Evolutionary conservation across 306 rosid genomes (phyloP), one percentile per base, ranked within the genome.

Genomic region (Psophocarpus tetragonolobus): DNA sequence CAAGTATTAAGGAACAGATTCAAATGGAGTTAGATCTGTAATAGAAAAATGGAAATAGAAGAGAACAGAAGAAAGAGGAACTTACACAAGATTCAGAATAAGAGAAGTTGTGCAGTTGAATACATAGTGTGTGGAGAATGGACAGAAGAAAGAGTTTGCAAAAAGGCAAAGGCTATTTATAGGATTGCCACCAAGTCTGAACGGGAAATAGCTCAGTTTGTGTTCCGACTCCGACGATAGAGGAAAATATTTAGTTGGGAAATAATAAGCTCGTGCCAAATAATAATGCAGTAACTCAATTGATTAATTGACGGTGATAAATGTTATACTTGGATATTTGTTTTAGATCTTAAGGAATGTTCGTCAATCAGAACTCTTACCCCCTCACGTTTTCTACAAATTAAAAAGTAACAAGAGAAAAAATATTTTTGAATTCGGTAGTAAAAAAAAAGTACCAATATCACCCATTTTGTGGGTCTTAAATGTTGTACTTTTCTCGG

Each of bases 141-240:
- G 60, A 69, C 50, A 17, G 60, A 18, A 35, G 77, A 18, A 67
- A 48, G 36, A 54, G 45, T 3, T 0, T 13, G 56, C 3, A 33
- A 65, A 41, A 71, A 26, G 63, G 63, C 0, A 38, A 6, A 45
- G 57, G 74, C 12, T 78, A 69, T 83, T 81, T 87, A 85, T 83
- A 87, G 79, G 81, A 73, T 65, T 72, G 36, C 36, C 66, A 87
- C 76, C 85, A 75, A 85, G 87, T 57, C 65, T 26, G 29, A 23
- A 57, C 36, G 10, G 27, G 36, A 57, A 57, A 57, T 26, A 13
- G 20, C 35, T 57, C 8, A 4, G 9, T 0, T 12, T 5, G 65
- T 54, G 63, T 23, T n/a, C n/a, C n/a, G 63, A 17, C 2, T 29
- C 67, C 41, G 23, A 17, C 6, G 18, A 14, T 14, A 29, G 13